phyloP scores from a whole-genome alignment of 495 filamentous ascomycete genomes.

The Penicillium longicatenatum region DNA sequence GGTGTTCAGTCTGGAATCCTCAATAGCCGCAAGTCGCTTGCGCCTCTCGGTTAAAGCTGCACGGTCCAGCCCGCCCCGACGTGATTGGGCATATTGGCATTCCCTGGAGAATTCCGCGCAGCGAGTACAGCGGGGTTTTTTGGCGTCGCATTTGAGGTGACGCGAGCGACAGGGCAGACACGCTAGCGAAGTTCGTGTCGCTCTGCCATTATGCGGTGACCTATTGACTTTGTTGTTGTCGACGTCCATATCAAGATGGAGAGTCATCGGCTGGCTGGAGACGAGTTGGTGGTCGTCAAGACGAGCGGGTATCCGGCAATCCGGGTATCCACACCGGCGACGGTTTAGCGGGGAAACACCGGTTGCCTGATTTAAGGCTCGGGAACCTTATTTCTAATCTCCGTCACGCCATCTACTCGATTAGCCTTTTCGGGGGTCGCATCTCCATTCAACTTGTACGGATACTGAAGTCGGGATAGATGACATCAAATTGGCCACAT shows the following conservation, averaged over 20 bases:
- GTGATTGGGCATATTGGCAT: conserved; percentile 25
- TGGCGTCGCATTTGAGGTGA: conserved; percentile 26
- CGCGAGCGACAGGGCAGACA: conserved; percentile 28
- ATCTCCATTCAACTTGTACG: neutral
- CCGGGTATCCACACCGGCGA: conserved; percentile 1
- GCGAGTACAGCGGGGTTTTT: conserved; percentile 20
- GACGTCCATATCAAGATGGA: neutral
- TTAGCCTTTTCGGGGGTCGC: neutral
- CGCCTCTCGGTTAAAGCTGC: conserved; percentile 26
- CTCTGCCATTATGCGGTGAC: conserved; percentile 3
- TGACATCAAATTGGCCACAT: neutral
- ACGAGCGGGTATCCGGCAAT: conserved; percentile 2
- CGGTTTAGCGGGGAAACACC: neutral
- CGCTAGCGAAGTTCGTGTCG: conserved; percentile 23
- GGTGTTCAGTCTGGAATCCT: neutral
- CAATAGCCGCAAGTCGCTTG: conserved; percentile 16
- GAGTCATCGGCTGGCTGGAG: neutral
- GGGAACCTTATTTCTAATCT: neutral
- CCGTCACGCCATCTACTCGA: neutral
- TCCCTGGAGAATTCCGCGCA: conserved; percentile 20
- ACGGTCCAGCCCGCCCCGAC: conserved; percentile 23
- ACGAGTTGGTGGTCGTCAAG: neutral
- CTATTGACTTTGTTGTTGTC: neutral
- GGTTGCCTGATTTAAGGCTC: neutral
- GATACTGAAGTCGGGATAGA: neutral